Base-by-base conservation (phyloP, 2,329 filamentous ascomycete species). In the Exserohilum rostratum region DNA sequence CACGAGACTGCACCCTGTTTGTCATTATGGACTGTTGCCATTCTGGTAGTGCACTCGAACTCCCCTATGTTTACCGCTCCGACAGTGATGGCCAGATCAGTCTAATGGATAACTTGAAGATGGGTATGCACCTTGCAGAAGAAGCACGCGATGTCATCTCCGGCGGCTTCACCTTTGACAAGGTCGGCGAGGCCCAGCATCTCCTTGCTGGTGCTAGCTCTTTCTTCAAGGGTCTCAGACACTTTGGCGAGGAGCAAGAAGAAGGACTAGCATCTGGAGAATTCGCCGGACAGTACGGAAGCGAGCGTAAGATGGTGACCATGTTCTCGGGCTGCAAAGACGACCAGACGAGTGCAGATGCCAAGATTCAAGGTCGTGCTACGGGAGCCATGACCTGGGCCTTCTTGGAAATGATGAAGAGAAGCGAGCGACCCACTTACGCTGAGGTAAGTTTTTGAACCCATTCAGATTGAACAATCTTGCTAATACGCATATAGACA, bases 11-110 rank as follows among this genome's bases (percentile, higher is more conserved):
- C 58, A 80, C 80, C 1, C 74, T 85, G 12, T 84, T 83, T 64
- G 78, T 85, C 59, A 71, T 87, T 25, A 81, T 87, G 62, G 85
- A 87, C 66, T 87, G 84, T 70, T 87, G 85, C 63, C 85, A 87
- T 68, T 84, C 81, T 2, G 84, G 84, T 27, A 85, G 83, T 0
- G 84, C 83, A 0, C 77, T 85, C 35, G 84, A 86, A 54, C 70
- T 87, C 1, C 84, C 85, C 0, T 87, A 76, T 55, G 80, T 86
- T 17, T 87, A 83, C 66, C 81, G 82, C 20, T 78, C 78, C 3
- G 83, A 86, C 60, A 78, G 78, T 22, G 80, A 85, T 10, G 84
- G 84, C 35, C 82, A 84, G 52, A 77, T 86, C 50, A 81, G 76
- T 55, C 64, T 85, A 18, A 74, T 86, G 51, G 81, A 86, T 67